phyloP scores from a whole-genome alignment of 2,329 filamentous ascomycete species.

The Fusarium tupiense region DNA sequence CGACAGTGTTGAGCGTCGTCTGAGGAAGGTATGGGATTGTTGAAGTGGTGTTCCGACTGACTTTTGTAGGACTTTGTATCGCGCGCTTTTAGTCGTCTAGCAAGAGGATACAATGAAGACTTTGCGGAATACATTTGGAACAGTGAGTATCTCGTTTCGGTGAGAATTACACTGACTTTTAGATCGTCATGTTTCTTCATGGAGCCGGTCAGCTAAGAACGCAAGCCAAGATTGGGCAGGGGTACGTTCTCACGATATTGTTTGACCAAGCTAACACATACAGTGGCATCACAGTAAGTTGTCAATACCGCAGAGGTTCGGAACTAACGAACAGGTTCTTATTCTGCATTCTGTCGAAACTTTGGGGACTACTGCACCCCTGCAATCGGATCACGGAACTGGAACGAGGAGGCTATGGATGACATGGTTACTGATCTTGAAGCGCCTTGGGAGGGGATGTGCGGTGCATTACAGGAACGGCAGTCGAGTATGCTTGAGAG shows the following conservation, averaged over 20 bases:
- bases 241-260: conserved; percentile 44
- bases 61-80: conserved; percentile 41
- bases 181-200: conserved; percentile 1
- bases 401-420: conserved; percentile 57
- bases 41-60: not conserved
- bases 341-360: conserved; percentile 55
- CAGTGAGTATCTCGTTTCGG: not conserved
- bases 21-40: conserved; percentile 45
- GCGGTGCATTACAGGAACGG: not conserved
- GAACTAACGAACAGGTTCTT: conserved; percentile 42
- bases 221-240: conserved; percentile 47
- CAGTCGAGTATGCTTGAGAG: not conserved
- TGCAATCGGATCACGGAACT: conserved; percentile 46
- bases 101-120: conserved; percentile 4
- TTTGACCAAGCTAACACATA: not conserved
- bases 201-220: conserved; percentile 36
- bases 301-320: not conserved
- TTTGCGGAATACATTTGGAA: conserved; percentile 18
- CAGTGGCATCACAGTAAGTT: conserved; percentile 44
- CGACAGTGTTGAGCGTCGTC: conserved; percentile 43
- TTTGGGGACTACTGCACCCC: conserved; percentile 50
- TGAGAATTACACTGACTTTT: fast-evolving
- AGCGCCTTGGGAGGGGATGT: conserved; percentile 46
- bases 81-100: conserved; percentile 4
- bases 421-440: conserved; percentile 49